These are phyloP conservation scores for Mycena chlorophos DNA, from an alignment of 768 basidiomycete genomes.

Conservation along the genomic window DNA sequence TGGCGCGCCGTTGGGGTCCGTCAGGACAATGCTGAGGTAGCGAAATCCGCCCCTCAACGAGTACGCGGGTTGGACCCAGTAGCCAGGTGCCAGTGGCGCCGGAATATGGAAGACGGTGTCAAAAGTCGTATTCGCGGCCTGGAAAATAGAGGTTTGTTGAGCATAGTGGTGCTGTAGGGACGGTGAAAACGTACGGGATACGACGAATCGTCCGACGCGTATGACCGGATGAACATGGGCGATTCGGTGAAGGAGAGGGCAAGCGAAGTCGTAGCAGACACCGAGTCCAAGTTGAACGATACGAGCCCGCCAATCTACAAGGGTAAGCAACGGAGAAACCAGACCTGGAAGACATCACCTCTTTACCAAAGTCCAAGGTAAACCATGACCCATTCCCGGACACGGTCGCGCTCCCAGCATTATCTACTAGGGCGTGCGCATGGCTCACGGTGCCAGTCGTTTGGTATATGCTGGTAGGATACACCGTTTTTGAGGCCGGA, in stretches of 20 bases:
- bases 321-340: neutral
- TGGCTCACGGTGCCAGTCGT: slow-evolving; percentile 36
- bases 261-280: slow-evolving; percentile 35
- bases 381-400: slow-evolving; percentile 45
- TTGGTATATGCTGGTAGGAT: slow-evolving; percentile 41
- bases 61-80: slow-evolving; percentile 50
- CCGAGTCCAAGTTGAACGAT: slow-evolving; percentile 43
- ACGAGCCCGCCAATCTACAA: slow-evolving; percentile 55
- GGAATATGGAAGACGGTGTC: slow-evolving; percentile 44
- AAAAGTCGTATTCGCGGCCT: slow-evolving; percentile 43
- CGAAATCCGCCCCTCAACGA: slow-evolving; percentile 54
- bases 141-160: too few relatives aligned
- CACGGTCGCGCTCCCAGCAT: slow-evolving; percentile 40
- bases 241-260: slow-evolving; percentile 62
- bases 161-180: too few relatives aligned
- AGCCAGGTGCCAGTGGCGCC: slow-evolving; percentile 37
- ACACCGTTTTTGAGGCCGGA: slow-evolving; percentile 47
- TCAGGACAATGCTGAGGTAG: slow-evolving; percentile 49
- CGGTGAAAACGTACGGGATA: too few relatives aligned
- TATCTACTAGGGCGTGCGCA: slow-evolving; percentile 34
- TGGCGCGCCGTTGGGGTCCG: slow-evolving; percentile 25
- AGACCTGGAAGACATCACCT: slow-evolving; percentile 35
- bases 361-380: slow-evolving; percentile 55
- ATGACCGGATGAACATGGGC: slow-evolving; percentile 52
- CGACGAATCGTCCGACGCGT: slow-evolving; percentile 55